Conservation (phyloP, 2,329 filamentous ascomycete genomes). For the Calonectria multiphialidica region DNA sequence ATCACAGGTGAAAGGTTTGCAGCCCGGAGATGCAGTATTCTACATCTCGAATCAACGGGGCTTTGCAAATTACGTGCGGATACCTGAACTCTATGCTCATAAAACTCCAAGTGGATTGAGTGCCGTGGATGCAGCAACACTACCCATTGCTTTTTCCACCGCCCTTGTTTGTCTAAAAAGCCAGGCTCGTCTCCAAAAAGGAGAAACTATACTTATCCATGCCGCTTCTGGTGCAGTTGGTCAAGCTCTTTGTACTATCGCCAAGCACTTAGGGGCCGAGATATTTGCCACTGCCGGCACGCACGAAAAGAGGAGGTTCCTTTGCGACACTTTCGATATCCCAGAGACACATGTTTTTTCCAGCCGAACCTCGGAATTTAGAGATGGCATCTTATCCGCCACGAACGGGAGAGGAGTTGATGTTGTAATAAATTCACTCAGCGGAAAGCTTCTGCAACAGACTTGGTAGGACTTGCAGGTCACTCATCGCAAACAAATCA, state of each 20-base stretch:
- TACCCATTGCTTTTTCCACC: conserved; percentile 29
- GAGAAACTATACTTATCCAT: conserved; percentile 49
- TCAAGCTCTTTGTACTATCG: conserved; percentile 29
- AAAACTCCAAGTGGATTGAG: background rate
- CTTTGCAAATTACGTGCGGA: background rate
- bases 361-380: background rate
- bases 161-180: conserved; percentile 7
- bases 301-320: background rate
- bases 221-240: conserved; percentile 37
- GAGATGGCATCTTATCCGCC: background rate
- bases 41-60: background rate
- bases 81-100: background rate
- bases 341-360: background rate
- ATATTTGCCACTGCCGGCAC: background rate
- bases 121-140: conserved; percentile 17
- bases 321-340: background rate
- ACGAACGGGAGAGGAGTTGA: conserved; percentile 5
- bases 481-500: background rate
- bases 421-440: background rate
- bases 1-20: conserved; percentile 21
- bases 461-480: background rate
- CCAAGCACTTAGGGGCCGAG: conserved; percentile 21
- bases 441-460: background rate
- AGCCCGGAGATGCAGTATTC: conserved; percentile 30
- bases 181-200: conserved; percentile 44